Evolutionary conservation across 2,329 filamentous ascomycete genomes (phyloP), one percentile per base, ranked within the genome.

Genomic region (Fusarium tupiense): DNA sequence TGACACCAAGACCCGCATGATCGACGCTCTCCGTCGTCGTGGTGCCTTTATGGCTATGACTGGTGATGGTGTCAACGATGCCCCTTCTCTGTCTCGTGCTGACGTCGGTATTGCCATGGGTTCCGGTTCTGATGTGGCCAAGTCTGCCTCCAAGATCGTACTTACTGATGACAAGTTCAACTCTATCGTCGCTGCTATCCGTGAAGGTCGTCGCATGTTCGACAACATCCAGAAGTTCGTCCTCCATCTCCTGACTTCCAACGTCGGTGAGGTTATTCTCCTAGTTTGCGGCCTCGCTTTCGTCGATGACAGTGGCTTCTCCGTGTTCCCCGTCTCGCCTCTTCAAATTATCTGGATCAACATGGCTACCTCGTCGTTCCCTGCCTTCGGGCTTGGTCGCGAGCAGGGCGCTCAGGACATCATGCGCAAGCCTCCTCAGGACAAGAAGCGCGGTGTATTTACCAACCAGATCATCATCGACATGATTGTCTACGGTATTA

Each of bases 311-410:
- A 85, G 86, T 16, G 88, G 89, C 14, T 88, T 93, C 69, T 96
- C 94, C 1, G 94, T 97, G 16, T 97, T 97, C 82, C 95, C 94
- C 9, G 89, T 97, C 50, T 91, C 93, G 0, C 94, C 95, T 1
- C 90, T 97, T 17, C 92, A 97, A 77, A 96, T 97, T 72, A 89
- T 98, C 67, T 98, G 94, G 94, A 94, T 98, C 81, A 97, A 97
- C 83, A 96, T 97, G 93, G 89, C 96, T 63, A 98, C 95, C 0
- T 96, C 93, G 46, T 93, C 92, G 3, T 91, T 96, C 81, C 94
- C 94, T 3, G 95, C 95, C 67, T 96, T 98, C 85, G 95, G 94
- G 49, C 89, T 98, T 2, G 94, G 94, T 26, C 92, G 94, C 75
- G 94, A 97, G 82, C 85, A 88, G 50, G 93, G 94, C 0, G 90